Percentiles rank a stretch among this genome's conserved stretches.
phyloP scores from a whole-genome alignment of 768 basidiomycete species.

The Amanita pallidorosea region DNA sequence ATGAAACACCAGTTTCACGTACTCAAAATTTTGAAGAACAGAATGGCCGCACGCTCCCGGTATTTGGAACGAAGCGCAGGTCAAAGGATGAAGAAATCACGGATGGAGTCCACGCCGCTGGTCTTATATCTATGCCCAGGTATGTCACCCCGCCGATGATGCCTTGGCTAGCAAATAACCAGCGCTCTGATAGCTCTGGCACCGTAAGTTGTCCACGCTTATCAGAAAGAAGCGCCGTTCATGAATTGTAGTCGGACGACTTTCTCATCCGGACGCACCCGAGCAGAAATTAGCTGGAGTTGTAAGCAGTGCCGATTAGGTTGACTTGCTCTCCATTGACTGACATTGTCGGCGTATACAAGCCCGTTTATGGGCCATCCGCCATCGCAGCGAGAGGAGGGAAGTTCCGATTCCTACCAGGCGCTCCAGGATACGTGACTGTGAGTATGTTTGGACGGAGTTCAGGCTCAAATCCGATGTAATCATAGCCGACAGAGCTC shows the following conservation, averaged over 20 bases:
- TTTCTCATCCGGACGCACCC: too few species aligned
- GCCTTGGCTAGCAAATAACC: not conserved
- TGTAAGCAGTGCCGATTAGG: conserved; percentile 1
- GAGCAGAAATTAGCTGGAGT: too few species aligned
- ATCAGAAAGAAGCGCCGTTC: conserved; percentile 11
- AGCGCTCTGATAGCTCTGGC: conserved; percentile 20
- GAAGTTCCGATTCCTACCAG: conserved; percentile 28
- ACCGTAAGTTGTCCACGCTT: conserved; percentile 16
- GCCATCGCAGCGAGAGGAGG: conserved; percentile 30
- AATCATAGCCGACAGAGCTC: conserved; percentile 24
- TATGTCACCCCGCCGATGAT: conserved; percentile 5
- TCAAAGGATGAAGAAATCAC: conserved; percentile 34
- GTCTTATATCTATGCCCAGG: conserved; percentile 34
- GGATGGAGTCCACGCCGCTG: conserved; percentile 35
- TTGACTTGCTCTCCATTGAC: too few species aligned
- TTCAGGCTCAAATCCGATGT: not conserved
- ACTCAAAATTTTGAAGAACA: conserved; percentile 16
- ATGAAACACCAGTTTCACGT: not conserved
- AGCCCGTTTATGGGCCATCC: conserved; percentile 36
- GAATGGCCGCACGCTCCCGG: conserved; percentile 38
- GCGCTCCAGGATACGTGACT: conserved; percentile 26
- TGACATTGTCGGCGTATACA: conserved; percentile 8
- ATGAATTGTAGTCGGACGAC: too few species aligned
- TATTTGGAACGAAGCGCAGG: conserved; percentile 34
- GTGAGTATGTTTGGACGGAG: conserved; percentile 14